phyloP scores from a whole-genome alignment of 805 yeast genomes.

The Cyberlindnera subsufficiens region DNA sequence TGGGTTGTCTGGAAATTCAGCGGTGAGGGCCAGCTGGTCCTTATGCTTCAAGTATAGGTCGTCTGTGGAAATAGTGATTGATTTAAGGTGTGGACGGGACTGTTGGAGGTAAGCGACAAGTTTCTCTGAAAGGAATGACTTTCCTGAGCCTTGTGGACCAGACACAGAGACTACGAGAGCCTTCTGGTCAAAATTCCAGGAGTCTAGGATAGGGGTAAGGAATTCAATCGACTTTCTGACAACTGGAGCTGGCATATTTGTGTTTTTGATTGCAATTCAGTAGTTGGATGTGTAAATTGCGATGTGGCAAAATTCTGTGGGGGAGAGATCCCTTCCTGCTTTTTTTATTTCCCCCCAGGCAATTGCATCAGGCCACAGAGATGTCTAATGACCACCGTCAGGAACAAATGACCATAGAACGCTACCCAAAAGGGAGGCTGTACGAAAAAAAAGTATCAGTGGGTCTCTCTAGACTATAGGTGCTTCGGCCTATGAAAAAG shows the following conservation, averaged over 20 bases:
- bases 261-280: no score
- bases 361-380: neutral
- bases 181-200: conserved; percentile 22
- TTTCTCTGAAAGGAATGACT: conserved; percentile 47
- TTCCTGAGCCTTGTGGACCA: conserved; percentile 78
- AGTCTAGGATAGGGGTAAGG: conserved; percentile 25
- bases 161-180: conserved; percentile 36
- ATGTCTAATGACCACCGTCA: neutral
- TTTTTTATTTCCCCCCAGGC: neutral
- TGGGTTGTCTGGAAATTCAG: conserved; percentile 36
- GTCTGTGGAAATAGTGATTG: conserved; percentile 66
- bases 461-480: no score
- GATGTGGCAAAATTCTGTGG: no score
- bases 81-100: conserved; percentile 30
- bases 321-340: no score
- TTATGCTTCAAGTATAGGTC: conserved; percentile 72
- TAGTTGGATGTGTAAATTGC: no score
- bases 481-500: no score
- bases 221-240: conserved; percentile 15
- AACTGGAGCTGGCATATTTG: conserved; percentile 3
- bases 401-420: neutral
- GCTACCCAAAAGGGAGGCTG: no score
- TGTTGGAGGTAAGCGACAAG: conserved; percentile 30
- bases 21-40: conserved; percentile 48
- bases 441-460: no score